phyloP scores from a whole-genome alignment of 2,329 filamentous ascomycete species.

The Falciphora oryzae region DNA sequence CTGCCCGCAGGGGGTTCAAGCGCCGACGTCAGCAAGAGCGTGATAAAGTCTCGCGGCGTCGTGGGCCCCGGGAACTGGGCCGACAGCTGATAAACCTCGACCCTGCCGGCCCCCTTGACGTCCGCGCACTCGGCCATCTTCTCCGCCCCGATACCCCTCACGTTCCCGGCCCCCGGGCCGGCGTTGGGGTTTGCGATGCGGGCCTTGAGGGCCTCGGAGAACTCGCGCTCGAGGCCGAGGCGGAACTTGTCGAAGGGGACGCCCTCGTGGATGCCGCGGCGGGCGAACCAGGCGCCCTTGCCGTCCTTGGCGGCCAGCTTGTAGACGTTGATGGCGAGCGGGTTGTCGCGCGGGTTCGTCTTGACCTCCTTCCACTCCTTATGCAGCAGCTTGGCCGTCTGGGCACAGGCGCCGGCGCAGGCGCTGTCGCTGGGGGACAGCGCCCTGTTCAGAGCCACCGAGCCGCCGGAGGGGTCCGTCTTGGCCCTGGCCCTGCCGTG shows the following conservation, averaged over 20 bases:
- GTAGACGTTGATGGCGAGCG: slow-evolving; percentile 69
- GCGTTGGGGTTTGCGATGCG: slow-evolving; percentile 36
- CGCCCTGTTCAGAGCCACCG: slow-evolving; percentile 47
- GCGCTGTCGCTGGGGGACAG: slow-evolving; percentile 17
- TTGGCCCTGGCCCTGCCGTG: slow-evolving; percentile 47
- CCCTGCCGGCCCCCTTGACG: slow-evolving; percentile 51
- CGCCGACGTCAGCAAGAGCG: slow-evolving; percentile 57
- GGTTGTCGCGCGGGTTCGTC: slow-evolving; percentile 65
- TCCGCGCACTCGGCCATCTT: slow-evolving; percentile 59
- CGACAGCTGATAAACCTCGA: slow-evolving; percentile 78
- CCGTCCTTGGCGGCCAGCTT: slow-evolving; percentile 76
- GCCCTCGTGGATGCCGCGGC: slow-evolving; percentile 75
- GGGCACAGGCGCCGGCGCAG: slow-evolving; percentile 27
- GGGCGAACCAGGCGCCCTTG: slow-evolving; percentile 83
- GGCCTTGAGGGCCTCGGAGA: slow-evolving; percentile 68
- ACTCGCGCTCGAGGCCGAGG: slow-evolving; percentile 70
- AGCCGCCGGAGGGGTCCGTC: slow-evolving; percentile 41
- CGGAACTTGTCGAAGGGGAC: slow-evolving; percentile 74
- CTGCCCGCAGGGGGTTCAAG: neutral
- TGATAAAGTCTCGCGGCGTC: slow-evolving; percentile 81
- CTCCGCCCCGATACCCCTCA: slow-evolving; percentile 83
- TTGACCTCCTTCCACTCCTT: slow-evolving; percentile 87
- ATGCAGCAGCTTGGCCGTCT: slow-evolving; percentile 51
- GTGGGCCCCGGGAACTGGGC: slow-evolving; percentile 89
- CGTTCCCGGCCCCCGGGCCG: slow-evolving; percentile 64